Percentiles rank a stretch among this genome's conserved stretches.
phyloP scores from a whole-genome alignment of 192 early-diverging fungal genomes.

The Coemansia sp. region DNA sequence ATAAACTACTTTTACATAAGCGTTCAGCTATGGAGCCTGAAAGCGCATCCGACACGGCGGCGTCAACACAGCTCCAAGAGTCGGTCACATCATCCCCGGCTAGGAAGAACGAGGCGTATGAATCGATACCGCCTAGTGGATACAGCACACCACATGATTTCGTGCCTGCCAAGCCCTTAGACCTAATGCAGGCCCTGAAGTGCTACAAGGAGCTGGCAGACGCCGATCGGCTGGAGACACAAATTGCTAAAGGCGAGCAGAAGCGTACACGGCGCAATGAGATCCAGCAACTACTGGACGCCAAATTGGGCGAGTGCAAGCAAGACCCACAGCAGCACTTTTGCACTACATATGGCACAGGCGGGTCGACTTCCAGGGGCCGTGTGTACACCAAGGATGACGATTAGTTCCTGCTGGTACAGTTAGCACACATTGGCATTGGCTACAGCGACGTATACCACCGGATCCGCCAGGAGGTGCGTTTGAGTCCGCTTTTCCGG shows the following conservation, averaged over 20 bases:
- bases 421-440: conserved; percentile 83
- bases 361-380: conserved; percentile 67
- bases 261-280: conserved; percentile 76
- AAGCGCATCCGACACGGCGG: background rate
- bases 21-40: background rate
- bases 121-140: conserved; percentile 46
- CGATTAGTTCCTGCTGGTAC: conserved; percentile 92
- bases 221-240: conserved; percentile 78
- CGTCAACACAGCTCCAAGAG: background rate
- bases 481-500: conserved; percentile 76
- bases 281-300: conserved; percentile 75
- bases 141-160: conserved; percentile 35
- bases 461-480: conserved; percentile 82
- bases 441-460: conserved; percentile 92
- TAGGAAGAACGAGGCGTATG: conserved; percentile 24
- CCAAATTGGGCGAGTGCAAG: conserved; percentile 64
- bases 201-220: conserved; percentile 87
- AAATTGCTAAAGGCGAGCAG: conserved; percentile 87
- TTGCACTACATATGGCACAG: conserved; percentile 80
- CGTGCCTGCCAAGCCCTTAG: conserved; percentile 38
- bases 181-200: conserved; percentile 61
- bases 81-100: background rate
- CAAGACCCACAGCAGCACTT: conserved; percentile 84
- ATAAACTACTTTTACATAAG: background rate
- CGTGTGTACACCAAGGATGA: conserved; percentile 91